Base-by-base conservation (phyloP, 768 basidiomycete genomes). In the Termitomyces sp. region DNA sequence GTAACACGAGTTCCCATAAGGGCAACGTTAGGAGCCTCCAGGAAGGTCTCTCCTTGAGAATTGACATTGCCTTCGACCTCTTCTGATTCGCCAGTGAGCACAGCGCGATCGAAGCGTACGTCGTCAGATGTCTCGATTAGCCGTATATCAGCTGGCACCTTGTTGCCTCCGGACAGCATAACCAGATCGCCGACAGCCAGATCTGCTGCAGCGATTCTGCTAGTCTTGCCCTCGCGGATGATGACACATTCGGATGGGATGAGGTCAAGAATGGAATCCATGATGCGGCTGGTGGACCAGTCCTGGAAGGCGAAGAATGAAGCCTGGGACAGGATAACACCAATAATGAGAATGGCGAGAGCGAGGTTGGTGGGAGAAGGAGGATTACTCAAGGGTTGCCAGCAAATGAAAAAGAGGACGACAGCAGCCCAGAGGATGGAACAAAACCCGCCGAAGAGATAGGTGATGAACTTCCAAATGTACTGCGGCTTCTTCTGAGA, bases 1-100 rank as follows among this genome's bases (percentile, higher is more conserved):
- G 70, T 73, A 26, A 74, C 69, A 54, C 74, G 71, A 0, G 75
- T 77, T 0, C 74, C 75, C 24, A 71, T 75, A 26, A 83, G 67
- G 22, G 77, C 83, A 37, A 83, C 68, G 60, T 77, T 79, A 42
- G 70, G 71, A 0, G 74, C 75, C 56, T 74, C 73, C 15, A 75
- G 72, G 40, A 80, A 69, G 50, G 82, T 82, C n/a, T 77, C 70
- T 6, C 79, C 74, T 4, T 76, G 78, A 14, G 68, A 58, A n/a
- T 79, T 71, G 28, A 80, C 62, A 7, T 74, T 73, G 15, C 68
- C 78, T 26, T 75, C 75, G 59, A 77, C 66, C 68, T 73, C 73
- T 30, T 76, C 75, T 58, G 74, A 73, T 61, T 78, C 77, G 10
- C 77, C 78, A 3, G 82, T 83, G 35, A 83, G 71, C 34, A 82